Percentiles rank a stretch among this genome's conserved stretches.
Evolutionary conservation across 2,329 filamentous ascomycete species (phyloP).

Genomic region (Colletotrichum spaethianum): DNA sequence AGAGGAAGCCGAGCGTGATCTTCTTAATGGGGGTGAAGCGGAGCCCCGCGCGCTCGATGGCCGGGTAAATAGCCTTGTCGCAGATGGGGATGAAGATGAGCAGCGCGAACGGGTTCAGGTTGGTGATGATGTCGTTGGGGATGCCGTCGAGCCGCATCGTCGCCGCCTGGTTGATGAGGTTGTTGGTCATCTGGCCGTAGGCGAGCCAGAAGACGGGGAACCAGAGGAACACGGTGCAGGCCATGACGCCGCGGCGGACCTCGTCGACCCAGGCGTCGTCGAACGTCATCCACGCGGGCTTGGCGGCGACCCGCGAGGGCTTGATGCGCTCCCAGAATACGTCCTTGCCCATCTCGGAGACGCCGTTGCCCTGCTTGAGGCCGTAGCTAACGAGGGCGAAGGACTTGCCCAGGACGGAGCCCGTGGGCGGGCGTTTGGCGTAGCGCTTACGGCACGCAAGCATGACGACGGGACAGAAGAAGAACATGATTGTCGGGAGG

Average conservation of each 20-base stretch:
- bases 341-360: conserved; percentile 61
- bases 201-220: conserved; percentile 41
- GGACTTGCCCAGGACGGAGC: conserved; percentile 65
- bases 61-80: conserved; percentile 72
- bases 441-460: conserved; percentile 56
- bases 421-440: conserved; percentile 62
- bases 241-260: conserved; percentile 67
- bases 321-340: conserved; percentile 64
- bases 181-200: conserved; percentile 37
- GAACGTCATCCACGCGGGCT: conserved; percentile 72
- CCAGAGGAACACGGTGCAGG: conserved; percentile 68
- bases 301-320: conserved; percentile 55
- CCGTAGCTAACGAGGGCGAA: conserved; percentile 47
- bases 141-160: conserved; percentile 37
- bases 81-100: conserved; percentile 82
- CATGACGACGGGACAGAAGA: conserved; percentile 71
- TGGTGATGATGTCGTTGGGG: conserved; percentile 38
- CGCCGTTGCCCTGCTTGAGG: conserved; percentile 17
- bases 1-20: conserved; percentile 60
- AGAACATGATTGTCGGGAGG: conserved; percentile 67
- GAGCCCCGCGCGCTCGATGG: conserved; percentile 67
- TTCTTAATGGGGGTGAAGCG: conserved; percentile 75
- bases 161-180: conserved; percentile 39
- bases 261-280: conserved; percentile 78
- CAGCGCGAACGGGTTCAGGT: conserved; percentile 66